Conservation (phyloP, 2,329 filamentous ascomycete genomes). For the Verticillium longisporum region DNA sequence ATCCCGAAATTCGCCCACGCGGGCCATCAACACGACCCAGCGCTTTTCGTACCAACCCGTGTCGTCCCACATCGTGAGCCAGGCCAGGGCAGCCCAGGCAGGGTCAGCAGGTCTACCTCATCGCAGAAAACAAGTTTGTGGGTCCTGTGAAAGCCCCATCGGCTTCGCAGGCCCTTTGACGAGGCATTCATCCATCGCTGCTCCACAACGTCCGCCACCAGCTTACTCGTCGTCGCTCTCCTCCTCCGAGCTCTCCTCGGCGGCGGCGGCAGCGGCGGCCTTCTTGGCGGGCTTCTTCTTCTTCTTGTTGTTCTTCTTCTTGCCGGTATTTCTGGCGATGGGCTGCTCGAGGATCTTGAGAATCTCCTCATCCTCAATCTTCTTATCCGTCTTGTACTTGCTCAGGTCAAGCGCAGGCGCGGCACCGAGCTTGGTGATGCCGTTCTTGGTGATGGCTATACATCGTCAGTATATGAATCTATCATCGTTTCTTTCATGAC, state of each 20-base stretch:
- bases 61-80: background rate
- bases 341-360: slow-evolving; percentile 91
- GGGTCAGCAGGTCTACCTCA: background rate
- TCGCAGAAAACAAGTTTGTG: background rate
- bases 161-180: background rate
- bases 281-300: slow-evolving; percentile 55
- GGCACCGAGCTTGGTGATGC: slow-evolving; percentile 76
- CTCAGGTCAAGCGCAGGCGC: slow-evolving; percentile 69
- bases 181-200: slow-evolving; percentile 2
- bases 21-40: background rate
- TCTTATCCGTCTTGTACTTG: slow-evolving; percentile 92
- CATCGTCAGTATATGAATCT: background rate
- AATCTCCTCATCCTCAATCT: slow-evolving; percentile 93
- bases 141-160: background rate
- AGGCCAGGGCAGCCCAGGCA: background rate
- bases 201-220: background rate
- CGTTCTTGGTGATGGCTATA: slow-evolving; percentile 94
- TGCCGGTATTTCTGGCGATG: slow-evolving; percentile 77
- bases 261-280: slow-evolving; percentile 17
- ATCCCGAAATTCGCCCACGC: background rate
- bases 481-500: slow-evolving; percentile 8
- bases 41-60: background rate
- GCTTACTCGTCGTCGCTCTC: slow-evolving; percentile 25
- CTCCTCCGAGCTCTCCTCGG: slow-evolving; percentile 18
- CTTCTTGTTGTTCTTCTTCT: slow-evolving; percentile 89